A percentile compares a stretch with the other conserved stretches of the same genome.
Evolutionary conservation across 192 early-diverging fungal genomes (phyloP).

Genomic region (Entomortierella parvispora): DNA sequence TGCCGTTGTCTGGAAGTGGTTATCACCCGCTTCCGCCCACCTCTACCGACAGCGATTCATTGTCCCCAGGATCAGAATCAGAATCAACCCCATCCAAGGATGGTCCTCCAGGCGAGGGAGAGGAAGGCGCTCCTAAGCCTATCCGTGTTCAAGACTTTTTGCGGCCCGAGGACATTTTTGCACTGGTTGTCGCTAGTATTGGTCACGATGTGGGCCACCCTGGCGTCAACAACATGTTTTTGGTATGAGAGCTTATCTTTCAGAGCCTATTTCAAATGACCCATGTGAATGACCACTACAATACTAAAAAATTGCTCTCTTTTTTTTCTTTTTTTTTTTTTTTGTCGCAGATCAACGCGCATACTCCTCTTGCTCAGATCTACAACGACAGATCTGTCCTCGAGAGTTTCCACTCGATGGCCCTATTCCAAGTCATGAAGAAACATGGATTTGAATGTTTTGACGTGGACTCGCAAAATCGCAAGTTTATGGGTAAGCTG

Average conservation of each 20-base stretch:
- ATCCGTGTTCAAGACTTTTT: conserved; percentile 60
- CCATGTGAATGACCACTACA: background rate
- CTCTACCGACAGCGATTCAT: background rate
- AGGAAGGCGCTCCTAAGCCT: conserved; percentile 10
- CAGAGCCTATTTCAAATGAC: background rate
- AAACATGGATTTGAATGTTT: conserved; percentile 64
- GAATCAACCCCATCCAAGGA: conserved; percentile 41
- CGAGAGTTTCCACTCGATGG: conserved; percentile 91
- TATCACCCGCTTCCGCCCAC: conserved; percentile 17
- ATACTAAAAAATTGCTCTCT: background rate
- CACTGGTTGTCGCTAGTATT: conserved; percentile 78
- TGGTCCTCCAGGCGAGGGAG: background rate
- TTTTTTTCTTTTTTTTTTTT: background rate
- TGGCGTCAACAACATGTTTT: conserved; percentile 94
- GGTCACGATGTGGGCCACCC: conserved; percentile 91
- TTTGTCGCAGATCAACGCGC: conserved; percentile 65
- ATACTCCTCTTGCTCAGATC: conserved; percentile 84
- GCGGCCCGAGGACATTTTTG: conserved; percentile 72
- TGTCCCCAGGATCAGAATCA: background rate
- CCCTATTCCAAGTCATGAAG: conserved; percentile 74
- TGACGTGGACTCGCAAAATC: conserved; percentile 50
- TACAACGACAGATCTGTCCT: conserved; percentile 96
- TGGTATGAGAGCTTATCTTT: conserved; percentile 59
- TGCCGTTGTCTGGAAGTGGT: conserved; percentile 43
- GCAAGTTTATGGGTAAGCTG: conserved; percentile 49